Evolutionary conservation across 495 filamentous ascomycete genomes (phyloP), one percentile per base, ranked within the genome.

Genomic region (Geoglossum glabrum): DNA sequence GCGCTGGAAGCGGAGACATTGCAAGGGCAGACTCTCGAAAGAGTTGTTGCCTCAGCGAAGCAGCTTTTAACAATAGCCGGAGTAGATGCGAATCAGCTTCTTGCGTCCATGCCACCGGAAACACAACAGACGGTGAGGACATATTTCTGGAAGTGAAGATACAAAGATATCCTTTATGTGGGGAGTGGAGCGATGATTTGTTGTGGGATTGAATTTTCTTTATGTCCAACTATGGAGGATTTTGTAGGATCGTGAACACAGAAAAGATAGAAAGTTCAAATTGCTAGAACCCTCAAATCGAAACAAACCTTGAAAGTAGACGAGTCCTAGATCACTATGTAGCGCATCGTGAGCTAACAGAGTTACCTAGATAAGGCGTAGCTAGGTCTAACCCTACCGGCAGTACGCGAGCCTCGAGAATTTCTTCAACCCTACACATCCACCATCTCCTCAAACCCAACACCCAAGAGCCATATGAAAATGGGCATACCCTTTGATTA

Each of bases 1-100:
- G 92, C 92, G 40, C 77, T 98, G 30, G 89, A 95, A 62, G 83
- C 86, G 25, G 87, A 93, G 68, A 92, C 89, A 19, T 71, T 98
- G 34, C 86, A 90, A 64, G 90, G 90, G 1, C 77, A 86, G 66
- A 87, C 82, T 0, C 83, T 84, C 25, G 73, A 72, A 31, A 78
- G 84, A 50, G 85, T 90, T 36, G 82, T 87, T 27, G 73, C 71
- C 19, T 77, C 87, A 1, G 84, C 82, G 26, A 90, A 90, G 68
- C 69, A 74, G 54, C 76, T 98, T 21, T 72, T 95, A 9, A 72
- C 76, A 58, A 75, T 74, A 6, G 81, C 87, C 6, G 79, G 79
- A 27, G 64, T 87, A 25, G 83, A 94, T 66, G 78, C 82, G 1
- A 77, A 79, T 43, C 78, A 82, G 60, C 71, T 92, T 51, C 72